Evolutionary conservation across 2,329 filamentous ascomycete species (phyloP).

Genomic region (Calonectria multiphialidica): DNA sequence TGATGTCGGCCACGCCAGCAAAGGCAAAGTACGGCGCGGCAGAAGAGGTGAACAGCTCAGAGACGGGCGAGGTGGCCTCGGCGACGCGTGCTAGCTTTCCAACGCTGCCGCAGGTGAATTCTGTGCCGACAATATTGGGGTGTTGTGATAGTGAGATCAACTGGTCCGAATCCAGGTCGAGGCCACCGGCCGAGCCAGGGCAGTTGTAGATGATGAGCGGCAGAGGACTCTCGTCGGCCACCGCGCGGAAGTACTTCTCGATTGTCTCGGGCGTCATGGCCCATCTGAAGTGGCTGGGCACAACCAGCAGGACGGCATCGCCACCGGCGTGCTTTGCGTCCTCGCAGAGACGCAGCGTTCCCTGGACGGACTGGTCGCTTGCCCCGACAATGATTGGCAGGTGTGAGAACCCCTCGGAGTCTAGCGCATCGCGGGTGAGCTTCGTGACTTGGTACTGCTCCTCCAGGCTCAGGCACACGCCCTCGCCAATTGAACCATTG

Average conservation of each 20-base stretch:
- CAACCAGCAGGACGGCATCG: constrained; percentile 83
- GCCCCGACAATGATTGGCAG: constrained; percentile 87
- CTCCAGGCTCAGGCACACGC: constrained; percentile 82
- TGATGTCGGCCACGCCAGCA: constrained; percentile 89
- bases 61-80: constrained; percentile 75
- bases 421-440: constrained; percentile 85
- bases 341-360: constrained; percentile 79
- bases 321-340: constrained; percentile 77
- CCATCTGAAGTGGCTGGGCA: constrained; percentile 85
- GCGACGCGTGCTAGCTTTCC: constrained; percentile 90
- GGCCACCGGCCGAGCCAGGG: constrained; percentile 85
- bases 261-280: constrained; percentile 81
- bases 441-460: constrained; percentile 82
- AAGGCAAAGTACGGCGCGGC: constrained; percentile 84
- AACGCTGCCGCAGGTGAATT: constrained; percentile 93
- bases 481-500: constrained; percentile 93
- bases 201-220: constrained; percentile 92
- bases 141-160: constrained; percentile 84
- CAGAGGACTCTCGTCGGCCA: constrained; percentile 80
- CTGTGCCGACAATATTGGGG: constrained; percentile 87
- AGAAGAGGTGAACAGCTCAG: constrained; percentile 56
- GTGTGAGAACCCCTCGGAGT: constrained; percentile 80
- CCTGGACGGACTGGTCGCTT: constrained; percentile 83
- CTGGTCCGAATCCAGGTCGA: constrained; percentile 91
- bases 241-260: constrained; percentile 77